Base-by-base conservation (phyloP, 495 filamentous ascomycete species). In the Daldinia loculata region DNA sequence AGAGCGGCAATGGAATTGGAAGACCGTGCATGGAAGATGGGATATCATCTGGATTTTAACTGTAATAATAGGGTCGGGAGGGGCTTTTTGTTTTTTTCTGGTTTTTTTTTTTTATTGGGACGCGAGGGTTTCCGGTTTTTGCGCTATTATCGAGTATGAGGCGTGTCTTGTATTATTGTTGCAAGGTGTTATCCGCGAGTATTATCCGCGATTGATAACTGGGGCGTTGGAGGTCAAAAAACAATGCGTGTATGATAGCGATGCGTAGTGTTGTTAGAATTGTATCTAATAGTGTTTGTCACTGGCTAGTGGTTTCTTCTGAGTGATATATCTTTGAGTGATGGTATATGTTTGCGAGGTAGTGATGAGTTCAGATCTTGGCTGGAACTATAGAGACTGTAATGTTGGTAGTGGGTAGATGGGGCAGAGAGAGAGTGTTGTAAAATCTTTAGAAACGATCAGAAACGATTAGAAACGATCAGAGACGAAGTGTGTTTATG, bases 281-380 rank as follows among this genome's bases (percentile, higher is more conserved):
- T 56, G 36, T 38, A 34, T 56, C 27, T 19, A 48, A 67, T 67
- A 67, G 26, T 56, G 43, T 52, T 52, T 66, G 36, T 60, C 14
- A 26, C 38, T 45, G 14, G 3, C 8, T 53, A 17, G 6, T 38
- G 32, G 15, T 57, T 22, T 36, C 17, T 11, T 22, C 14, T 17
- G 12, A 7, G 51, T 26, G 51, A 51, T 51, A 26, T 22, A 22
- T 26, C 22, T 51, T 51, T 51, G 45, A 29, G 27, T 29, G 5
- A 29, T 26, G 50, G 24, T 51, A 51, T 22, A 22, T 26, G 45
- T 51, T 51, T 51, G 45, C 11, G 3, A 36, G 11, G 34, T 4
- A 36, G 11, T 34, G 32, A 4, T 34, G 2, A 3, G 14, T 45
- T 19, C 15, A 19, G 4, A 19, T 34, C 2, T 3, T 12, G 32